phyloP scores from a whole-genome alignment of 2,329 filamentous ascomycete genomes.

The Arthroderma uncinatum region DNA sequence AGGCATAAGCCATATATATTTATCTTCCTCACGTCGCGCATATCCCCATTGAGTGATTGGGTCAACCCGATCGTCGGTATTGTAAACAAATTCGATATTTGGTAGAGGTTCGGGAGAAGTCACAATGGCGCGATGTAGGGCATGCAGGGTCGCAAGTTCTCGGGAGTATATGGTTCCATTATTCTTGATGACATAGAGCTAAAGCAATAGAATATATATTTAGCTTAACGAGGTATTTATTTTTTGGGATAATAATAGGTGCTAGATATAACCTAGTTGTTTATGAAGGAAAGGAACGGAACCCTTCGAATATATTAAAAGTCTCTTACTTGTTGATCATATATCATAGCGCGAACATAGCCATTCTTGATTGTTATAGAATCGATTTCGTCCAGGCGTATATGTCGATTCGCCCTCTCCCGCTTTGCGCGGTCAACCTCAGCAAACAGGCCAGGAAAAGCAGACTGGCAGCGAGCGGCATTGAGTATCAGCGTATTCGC shows the following conservation, averaged over 20 bases:
- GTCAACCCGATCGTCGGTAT: constrained; percentile 35
- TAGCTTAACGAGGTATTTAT: neutral
- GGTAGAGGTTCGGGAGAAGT: constrained; percentile 34
- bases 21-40: constrained; percentile 30
- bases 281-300: no score
- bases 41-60: constrained; percentile 36
- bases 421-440: constrained; percentile 28
- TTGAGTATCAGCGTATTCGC: constrained; percentile 29
- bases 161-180: constrained; percentile 28
- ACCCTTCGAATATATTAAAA: constrained; percentile 1
- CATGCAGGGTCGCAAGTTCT: constrained; percentile 35
- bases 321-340: constrained; percentile 26
- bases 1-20: constrained; percentile 40
- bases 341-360: constrained; percentile 29
- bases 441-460: constrained; percentile 32
- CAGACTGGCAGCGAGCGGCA: constrained; percentile 27
- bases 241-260: neutral
- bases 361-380: constrained; percentile 24
- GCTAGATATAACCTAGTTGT: no score
- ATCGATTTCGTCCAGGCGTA: constrained; percentile 28
- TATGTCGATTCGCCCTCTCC: constrained; percentile 17
- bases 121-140: constrained; percentile 39
- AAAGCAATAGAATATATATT: neutral
- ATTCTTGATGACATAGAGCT: constrained; percentile 30
- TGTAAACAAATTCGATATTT: constrained; percentile 41